Conservation (phyloP, 257 asterid species). For the Osmanthus fragrans region DNA sequence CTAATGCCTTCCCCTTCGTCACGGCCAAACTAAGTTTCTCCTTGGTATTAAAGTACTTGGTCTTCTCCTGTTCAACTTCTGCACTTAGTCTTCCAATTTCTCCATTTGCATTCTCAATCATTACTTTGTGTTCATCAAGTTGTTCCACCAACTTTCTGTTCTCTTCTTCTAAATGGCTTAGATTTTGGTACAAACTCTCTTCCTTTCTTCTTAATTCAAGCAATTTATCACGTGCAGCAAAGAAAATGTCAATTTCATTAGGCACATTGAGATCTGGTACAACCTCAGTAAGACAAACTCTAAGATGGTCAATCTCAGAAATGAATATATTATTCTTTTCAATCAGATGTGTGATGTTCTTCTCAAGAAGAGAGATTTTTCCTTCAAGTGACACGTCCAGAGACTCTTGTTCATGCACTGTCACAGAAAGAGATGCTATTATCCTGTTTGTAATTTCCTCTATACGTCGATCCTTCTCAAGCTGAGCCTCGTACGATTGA, state of each 20-base stretch:
- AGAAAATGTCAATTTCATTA: slow-evolving; percentile 57
- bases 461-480: slow-evolving; percentile 45
- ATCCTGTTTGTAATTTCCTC: slow-evolving; percentile 56
- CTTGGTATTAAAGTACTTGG: slow-evolving; percentile 72
- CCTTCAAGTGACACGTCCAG: slow-evolving; percentile 46
- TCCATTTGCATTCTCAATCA: slow-evolving; percentile 54
- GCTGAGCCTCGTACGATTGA: slow-evolving; percentile 37
- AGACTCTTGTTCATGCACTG: slow-evolving; percentile 46
- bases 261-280: slow-evolving; percentile 42
- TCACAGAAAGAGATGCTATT: slow-evolving; percentile 46
- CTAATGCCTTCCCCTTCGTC: slow-evolving; percentile 97
- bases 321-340: slow-evolving; percentile 51
- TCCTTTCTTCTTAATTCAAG: slow-evolving; percentile 59
- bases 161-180: slow-evolving; percentile 59
- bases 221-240: slow-evolving; percentile 47
- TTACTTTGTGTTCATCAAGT: slow-evolving; percentile 54
- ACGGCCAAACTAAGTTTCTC: slow-evolving; percentile 98
- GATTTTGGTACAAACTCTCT: slow-evolving; percentile 44
- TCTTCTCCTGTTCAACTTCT: slow-evolving; percentile 80
- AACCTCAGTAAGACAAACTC: slow-evolving; percentile 49
- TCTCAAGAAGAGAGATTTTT: slow-evolving; percentile 64
- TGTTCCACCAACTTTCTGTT: slow-evolving; percentile 59
- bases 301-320: slow-evolving; percentile 59
- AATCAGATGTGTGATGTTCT: slow-evolving; percentile 40
- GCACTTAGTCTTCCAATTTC: slow-evolving; percentile 59